Percentiles rank a stretch among this genome's conserved stretches.
Evolutionary conservation across 2,329 filamentous ascomycete species (phyloP).

Genomic region (Paecilomyces sp.): DNA sequence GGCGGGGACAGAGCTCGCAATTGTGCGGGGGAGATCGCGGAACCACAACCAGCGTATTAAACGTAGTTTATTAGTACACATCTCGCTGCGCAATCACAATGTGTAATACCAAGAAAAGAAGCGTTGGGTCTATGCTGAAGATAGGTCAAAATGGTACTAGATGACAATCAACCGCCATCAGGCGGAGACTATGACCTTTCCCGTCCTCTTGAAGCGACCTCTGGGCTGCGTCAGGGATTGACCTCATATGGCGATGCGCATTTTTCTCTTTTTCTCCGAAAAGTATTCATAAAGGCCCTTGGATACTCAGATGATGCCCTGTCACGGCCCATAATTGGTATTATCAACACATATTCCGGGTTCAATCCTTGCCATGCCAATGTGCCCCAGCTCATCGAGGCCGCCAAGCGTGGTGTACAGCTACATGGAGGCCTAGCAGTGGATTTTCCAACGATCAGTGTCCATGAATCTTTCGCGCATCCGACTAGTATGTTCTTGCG

Average conservation of each 20-base stretch:
- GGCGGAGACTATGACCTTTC: slow-evolving; percentile 52
- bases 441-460: slow-evolving; percentile 66
- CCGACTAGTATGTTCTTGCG: slow-evolving; percentile 70
- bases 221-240: slow-evolving; percentile 57
- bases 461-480: slow-evolving; percentile 62
- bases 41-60: background rate
- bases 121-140: too few relatives aligned
- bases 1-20: background rate
- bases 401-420: slow-evolving; percentile 61
- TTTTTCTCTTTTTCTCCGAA: slow-evolving; percentile 67
- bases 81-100: background rate
- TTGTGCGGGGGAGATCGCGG: background rate
- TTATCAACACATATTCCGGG: slow-evolving; percentile 65
- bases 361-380: slow-evolving; percentile 73
- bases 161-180: background rate
- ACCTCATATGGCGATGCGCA: slow-evolving; percentile 66
- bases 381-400: slow-evolving; percentile 63
- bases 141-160: background rate
- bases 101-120: background rate
- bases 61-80: background rate
- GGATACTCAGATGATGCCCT: slow-evolving; percentile 68
- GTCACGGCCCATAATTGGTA: slow-evolving; percentile 63
- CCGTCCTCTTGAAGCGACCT: slow-evolving; percentile 42
- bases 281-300: slow-evolving; percentile 70
- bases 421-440: slow-evolving; percentile 60